Evolutionary conservation across 768 basidiomycete species (phyloP), one percentile per base, ranked within the genome.

Genomic region (Exsudoporus frostii): DNA sequence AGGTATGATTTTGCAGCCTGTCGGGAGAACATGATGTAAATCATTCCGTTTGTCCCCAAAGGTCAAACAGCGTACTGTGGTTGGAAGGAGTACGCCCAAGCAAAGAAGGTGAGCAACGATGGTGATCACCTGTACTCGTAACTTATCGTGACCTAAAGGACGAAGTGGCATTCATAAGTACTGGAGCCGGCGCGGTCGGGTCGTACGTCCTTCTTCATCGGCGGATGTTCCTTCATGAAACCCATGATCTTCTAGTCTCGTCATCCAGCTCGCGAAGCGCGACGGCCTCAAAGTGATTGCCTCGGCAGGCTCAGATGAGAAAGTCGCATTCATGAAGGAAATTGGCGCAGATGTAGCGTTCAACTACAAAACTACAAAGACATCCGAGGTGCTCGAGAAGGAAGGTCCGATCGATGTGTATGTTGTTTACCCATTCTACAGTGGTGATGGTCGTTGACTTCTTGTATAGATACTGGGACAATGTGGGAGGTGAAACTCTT

Each of bases 241-340:
- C 4, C 43, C 40, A 17, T 17, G 36, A 17, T 22, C 9, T 36
- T 30, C 9, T 22, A 79, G 78, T 1, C 50, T 79, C 9, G 77
- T 80, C 30, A 70, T 80, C 46, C 79, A 81, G 53, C 58, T 81
- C 13, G 79, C 79, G 5, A 81, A 82, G 48, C 59, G 64, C 0
- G 74, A 78, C 22, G 79, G 79, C 4, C 65, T 77, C 10, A 85
- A 83, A 61, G 88, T 90, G 42, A 86, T 91, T 41, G 84, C 79
- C 0, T 85, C 83, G 1, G 83, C 85, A 0, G 86, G 88, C 3
- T 79, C 80, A 0, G 85, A 89, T 27, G 82, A 86, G 46, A 90
- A 90, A 68, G 84, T 90, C 8, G 66, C 72, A 5, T 86, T 79
- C 62, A 72, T 85, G 67, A 76, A 76, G 48, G 74, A 75, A 13